phyloP scores from a whole-genome alignment of 169 alveolate species.

The Eimeria brunetti region DNA sequence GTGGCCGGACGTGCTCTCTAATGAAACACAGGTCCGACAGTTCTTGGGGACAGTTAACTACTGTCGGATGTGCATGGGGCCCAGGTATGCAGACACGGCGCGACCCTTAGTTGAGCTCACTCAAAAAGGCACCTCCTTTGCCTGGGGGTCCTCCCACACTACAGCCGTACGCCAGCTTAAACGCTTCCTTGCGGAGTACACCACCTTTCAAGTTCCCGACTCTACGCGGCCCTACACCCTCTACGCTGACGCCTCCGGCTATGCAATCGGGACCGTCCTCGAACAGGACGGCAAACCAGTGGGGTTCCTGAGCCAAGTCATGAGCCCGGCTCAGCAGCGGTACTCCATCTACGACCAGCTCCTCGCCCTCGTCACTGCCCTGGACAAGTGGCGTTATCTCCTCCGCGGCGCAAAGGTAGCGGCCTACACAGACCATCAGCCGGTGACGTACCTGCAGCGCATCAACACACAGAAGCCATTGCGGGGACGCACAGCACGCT shows the following conservation, averaged over 20 bases:
- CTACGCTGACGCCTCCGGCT: background rate
- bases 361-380: too few species aligned
- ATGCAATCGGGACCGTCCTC: background rate
- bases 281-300: background rate
- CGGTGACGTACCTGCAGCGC: slow-evolving; percentile 15
- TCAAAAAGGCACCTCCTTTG: too few species aligned
- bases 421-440: background rate
- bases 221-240: background rate
- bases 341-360: slow-evolving; percentile 5
- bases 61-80: too few species aligned
- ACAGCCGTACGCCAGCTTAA: background rate
- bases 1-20: background rate
- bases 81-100: too few species aligned
- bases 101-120: too few species aligned
- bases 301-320: slow-evolving; percentile 1
- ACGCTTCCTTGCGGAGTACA: background rate
- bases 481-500: background rate
- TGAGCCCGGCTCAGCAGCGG: slow-evolving; percentile 4
- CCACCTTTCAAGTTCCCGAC: background rate
- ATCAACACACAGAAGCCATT: background rate
- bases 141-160: background rate
- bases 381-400: background rate
- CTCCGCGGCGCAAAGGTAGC: background rate
- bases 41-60: too few species aligned
- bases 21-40: background rate